Percentiles rank a stretch among this genome's conserved stretches.
Conservation (phyloP, 371 early-diverging fungal species). For the Mucor piriformis region DNA sequence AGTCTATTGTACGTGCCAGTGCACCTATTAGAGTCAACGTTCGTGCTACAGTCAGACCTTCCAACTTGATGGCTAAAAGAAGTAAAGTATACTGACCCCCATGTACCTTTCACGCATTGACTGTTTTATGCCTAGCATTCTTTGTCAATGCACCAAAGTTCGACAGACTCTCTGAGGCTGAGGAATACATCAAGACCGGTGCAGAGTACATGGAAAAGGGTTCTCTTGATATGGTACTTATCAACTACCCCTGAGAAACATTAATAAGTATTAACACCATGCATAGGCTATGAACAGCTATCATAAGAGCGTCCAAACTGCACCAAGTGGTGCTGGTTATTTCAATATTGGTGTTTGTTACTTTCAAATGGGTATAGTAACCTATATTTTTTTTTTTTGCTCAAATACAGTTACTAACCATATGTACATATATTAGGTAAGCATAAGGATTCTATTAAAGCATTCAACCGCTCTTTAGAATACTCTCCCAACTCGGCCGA, state of each 20-base stretch:
- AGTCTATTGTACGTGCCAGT: neutral
- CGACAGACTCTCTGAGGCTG: conserved; percentile 45
- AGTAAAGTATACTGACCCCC: neutral
- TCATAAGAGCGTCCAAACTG: conserved; percentile 48
- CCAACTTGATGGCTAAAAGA: neutral
- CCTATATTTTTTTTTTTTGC: conserved; percentile 9
- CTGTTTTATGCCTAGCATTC: conserved; percentile 22
- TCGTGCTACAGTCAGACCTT: conserved; percentile 1
- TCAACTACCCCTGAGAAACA: neutral
- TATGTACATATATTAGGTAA: conserved; percentile 33
- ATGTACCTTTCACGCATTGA: neutral
- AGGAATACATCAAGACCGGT: conserved; percentile 46
- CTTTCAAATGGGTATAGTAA: conserved; percentile 71
- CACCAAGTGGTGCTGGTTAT: conserved; percentile 61
- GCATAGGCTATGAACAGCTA: conserved; percentile 53
- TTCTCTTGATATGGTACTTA: conserved; percentile 47
- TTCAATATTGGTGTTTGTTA: conserved; percentile 85
- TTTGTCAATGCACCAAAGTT: conserved; percentile 23
- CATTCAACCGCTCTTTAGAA: conserved; percentile 73
- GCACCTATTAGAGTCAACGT: neutral
- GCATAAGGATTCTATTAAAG: conserved; percentile 60
- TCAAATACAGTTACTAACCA: too few species aligned
- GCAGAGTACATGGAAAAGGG: conserved; percentile 47
- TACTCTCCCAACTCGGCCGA: conserved; percentile 71
- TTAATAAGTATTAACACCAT: neutral